Evolutionary conservation across 106 monocot species (phyloP).

Genomic region (Phalaenopsis equestris): DNA sequence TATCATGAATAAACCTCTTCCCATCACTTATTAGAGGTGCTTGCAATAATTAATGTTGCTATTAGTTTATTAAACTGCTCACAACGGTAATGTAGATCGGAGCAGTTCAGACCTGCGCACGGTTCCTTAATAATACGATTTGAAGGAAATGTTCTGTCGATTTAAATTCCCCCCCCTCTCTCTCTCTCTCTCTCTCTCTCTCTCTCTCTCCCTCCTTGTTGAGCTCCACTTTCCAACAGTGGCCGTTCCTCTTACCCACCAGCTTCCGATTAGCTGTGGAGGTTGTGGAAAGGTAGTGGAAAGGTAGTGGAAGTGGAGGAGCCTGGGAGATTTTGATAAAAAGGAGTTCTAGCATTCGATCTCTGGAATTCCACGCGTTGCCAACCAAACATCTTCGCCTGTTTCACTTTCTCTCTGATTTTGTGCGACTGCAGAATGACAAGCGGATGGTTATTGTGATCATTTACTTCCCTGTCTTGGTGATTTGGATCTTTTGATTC

Average conservation of each 20-base stretch:
- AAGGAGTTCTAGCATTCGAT: neutral
- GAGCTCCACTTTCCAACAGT: neutral
- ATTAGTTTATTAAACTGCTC: too few relatives aligned
- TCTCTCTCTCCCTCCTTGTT: too few relatives aligned
- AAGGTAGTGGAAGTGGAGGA: neutral
- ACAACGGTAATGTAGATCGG: too few relatives aligned
- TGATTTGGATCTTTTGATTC: neutral
- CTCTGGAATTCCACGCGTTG: neutral
- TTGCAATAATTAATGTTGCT: too few relatives aligned
- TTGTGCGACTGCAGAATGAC: neutral
- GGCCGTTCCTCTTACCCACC: neutral
- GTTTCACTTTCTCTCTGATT: neutral
- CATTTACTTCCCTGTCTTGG: neutral
- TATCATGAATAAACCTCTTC: too few relatives aligned
- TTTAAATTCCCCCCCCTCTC: neutral
- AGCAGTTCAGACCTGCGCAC: too few relatives aligned
- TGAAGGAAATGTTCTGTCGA: neutral
- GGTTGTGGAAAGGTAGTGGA: neutral
- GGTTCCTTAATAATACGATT: neutral
- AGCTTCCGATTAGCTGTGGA: conserved; percentile 7
- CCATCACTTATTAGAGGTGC: too few relatives aligned
- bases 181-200: too few relatives aligned
- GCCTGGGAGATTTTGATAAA: neutral
- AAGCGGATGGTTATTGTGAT: neutral
- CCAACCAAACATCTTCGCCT: neutral